Evolutionary conservation across 495 filamentous ascomycete species (phyloP).

Genomic region (Mytilinidion resinicola): DNA sequence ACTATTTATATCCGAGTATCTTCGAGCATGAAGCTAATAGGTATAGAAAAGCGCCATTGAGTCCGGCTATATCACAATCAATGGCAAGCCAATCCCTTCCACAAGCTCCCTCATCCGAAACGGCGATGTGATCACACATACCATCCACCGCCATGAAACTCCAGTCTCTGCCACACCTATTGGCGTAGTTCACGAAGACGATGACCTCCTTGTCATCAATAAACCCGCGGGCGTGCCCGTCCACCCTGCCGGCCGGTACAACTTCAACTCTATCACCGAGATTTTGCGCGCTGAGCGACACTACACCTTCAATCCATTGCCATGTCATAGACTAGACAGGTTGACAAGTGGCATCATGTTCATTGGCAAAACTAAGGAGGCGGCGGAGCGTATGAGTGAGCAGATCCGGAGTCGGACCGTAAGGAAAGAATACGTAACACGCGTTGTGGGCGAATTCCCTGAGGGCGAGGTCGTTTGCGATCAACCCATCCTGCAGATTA

Average conservation of each 20-base stretch:
- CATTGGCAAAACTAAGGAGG: constrained; percentile 74
- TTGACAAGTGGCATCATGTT: constrained; percentile 97
- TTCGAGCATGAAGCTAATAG: constrained; percentile 4
- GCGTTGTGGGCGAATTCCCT: constrained; percentile 87
- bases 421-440: constrained; percentile 88
- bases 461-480: constrained; percentile 72
- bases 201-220: constrained; percentile 89
- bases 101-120: constrained; percentile 59
- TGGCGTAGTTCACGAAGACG: constrained; percentile 79
- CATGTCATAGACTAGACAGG: constrained; percentile 90
- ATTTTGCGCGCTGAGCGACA: constrained; percentile 79
- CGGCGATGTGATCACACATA: constrained; percentile 85
- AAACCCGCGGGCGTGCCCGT: constrained; percentile 94
- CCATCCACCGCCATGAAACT: constrained; percentile 91
- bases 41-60: constrained; percentile 71
- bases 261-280: constrained; percentile 88
- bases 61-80: constrained; percentile 63
- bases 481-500: constrained; percentile 88
- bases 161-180: constrained; percentile 77
- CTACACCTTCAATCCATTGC: constrained; percentile 63
- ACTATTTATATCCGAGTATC: neutral
- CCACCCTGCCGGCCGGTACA: constrained; percentile 89
- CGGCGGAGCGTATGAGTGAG: constrained; percentile 65
- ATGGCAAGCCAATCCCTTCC: constrained; percentile 57
- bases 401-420: constrained; percentile 72